Percentiles rank a stretch among this genome's conserved stretches.
These are phyloP conservation scores for Rhynchosporium agropyri DNA, from an alignment of 2,329 filamentous ascomycete genomes.

Conservation along the genomic window DNA sequence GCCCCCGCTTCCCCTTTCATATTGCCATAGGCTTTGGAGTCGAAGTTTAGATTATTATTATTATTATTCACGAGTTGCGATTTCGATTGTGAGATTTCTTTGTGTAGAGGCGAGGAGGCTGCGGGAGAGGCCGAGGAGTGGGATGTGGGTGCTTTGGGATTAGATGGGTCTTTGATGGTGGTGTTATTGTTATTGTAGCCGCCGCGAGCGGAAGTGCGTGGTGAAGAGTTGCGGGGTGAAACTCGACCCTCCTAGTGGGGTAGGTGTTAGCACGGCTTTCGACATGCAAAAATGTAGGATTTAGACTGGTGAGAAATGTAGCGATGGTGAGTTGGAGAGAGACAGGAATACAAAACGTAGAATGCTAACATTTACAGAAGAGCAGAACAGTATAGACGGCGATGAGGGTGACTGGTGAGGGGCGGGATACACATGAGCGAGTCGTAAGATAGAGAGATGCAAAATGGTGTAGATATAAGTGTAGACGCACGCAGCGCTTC, in stretches of 20 bases:
- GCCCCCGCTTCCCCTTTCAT: constrained; percentile 28
- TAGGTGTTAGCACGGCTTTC: constrained; percentile 11
- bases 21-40: constrained; percentile 15
- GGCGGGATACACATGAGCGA: not conserved
- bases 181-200: constrained; percentile 24
- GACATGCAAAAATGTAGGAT: not conserved
- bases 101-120: constrained; percentile 53
- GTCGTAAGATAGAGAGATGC: constrained; percentile 9
- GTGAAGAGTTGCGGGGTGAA: constrained; percentile 32
- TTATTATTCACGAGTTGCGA: constrained; percentile 13
- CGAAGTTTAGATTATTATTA: constrained; percentile 31
- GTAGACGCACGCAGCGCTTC: not conserved
- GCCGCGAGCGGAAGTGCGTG: constrained; percentile 15
- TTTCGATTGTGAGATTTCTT: constrained; percentile 26
- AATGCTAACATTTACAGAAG: constrained; percentile 17
- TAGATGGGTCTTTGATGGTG: constrained; percentile 40
- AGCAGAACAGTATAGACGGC: constrained; percentile 1
- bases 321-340: not conserved
- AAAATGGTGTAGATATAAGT: not conserved
- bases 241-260: constrained; percentile 32
- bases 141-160: too few relatives aligned
- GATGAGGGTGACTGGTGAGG: not conserved
- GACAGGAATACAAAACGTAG: constrained; percentile 16
- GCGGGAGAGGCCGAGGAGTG: too few relatives aligned
- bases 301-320: not conserved